Conservation (phyloP, 768 basidiomycete genomes). For the Leccinum variicolor region DNA sequence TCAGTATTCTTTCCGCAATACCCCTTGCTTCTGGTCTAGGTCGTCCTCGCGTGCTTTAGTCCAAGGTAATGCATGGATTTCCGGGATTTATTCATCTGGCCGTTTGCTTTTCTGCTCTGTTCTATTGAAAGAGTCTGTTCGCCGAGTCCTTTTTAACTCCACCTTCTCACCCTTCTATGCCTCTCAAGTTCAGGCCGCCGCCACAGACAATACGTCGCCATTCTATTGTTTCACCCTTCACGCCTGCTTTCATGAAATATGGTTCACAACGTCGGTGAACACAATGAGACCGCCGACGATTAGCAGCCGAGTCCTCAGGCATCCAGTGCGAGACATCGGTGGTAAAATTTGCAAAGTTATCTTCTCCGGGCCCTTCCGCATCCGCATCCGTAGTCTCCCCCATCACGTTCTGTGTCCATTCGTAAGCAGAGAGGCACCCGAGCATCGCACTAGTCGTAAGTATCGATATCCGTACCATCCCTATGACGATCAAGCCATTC, state of each 20-base stretch:
- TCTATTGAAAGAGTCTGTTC: neutral
- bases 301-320: neutral
- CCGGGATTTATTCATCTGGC: neutral
- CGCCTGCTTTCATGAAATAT: neutral
- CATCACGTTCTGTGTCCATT: neutral
- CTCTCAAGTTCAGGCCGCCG: neutral
- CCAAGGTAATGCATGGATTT: neutral
- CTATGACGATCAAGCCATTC: neutral
- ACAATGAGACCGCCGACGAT: neutral
- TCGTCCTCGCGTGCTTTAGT: neutral
- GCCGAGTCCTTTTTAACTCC: neutral
- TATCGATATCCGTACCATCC: neutral
- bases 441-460: neutral
- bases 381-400: constrained; percentile 2
- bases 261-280: neutral
- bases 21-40: neutral
- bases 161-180: neutral
- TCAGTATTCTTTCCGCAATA: neutral
- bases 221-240: neutral
- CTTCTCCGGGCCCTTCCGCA: constrained; percentile 3
- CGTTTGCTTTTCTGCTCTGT: neutral
- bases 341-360: neutral
- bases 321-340: neutral
- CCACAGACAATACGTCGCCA: neutral
- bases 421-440: constrained; percentile 5